Base-by-base conservation (phyloP, 306 rosid species). In the Sphenostylis stenocarpa region DNA sequence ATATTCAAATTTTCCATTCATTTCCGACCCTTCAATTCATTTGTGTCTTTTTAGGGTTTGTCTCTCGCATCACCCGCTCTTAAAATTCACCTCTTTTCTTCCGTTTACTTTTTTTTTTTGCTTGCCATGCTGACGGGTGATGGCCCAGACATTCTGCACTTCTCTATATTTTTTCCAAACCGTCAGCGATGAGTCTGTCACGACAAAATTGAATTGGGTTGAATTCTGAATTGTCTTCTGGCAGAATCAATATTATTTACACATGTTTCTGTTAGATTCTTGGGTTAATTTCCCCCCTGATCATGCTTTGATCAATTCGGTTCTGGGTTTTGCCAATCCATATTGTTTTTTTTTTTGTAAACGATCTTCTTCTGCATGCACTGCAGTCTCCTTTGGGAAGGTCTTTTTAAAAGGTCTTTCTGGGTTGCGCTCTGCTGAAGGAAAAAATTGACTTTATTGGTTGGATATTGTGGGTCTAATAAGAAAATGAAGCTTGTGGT, bases 401-500 rank as follows among this genome's bases (percentile, higher is more conserved):
- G n/a, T n/a, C n/a, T n/a, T n/a, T 66, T 56, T 26, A 39, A 29
- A 53, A 36, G 43, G 60, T 36, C 11, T 75, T 58, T 60, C 67
- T 49, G 43, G 70, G 63, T 5, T 44, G 52, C n/a, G 41, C 15
- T 44, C 24, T 45, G 55, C 21, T 39, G 10, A 55, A 58, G 3
- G 19, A 33, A n/a, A 21, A 60, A 16, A 47, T 24, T 67, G 16
- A 26, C 19, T 26, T 64, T 55, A 39, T 76, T 62, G 33, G 44
- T 13, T 3, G 0, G 36, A 55, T 21, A 65, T 69, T 62, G 10
- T 56, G 29, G 53, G 57, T 52, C 56, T 67, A 64, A 17, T 36
- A 4, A 36, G 4, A 65, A 78, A 73, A 94, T 94, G 98, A 89
- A 89, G 87, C 95, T 94, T 24, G 78, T 82, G 83, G 91, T 94